Base-by-base conservation (phyloP, 345 rosid genomes). In the Populus simonii region DNA sequence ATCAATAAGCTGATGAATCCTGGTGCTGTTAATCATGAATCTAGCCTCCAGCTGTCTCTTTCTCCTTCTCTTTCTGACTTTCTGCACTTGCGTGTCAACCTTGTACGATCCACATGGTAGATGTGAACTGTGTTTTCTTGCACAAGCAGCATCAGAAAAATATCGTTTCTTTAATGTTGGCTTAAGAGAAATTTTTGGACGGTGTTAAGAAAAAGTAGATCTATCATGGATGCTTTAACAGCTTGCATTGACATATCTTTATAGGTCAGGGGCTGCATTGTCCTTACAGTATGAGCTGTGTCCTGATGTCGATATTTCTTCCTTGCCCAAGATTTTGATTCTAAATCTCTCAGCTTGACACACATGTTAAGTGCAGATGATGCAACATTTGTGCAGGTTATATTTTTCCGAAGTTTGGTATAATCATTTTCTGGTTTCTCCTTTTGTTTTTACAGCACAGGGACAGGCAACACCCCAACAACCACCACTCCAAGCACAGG, bases 301-400 rank as follows among this genome's bases (percentile, higher is more conserved):
- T 65, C 76, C 22, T 61, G 87, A 83, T 63, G 87, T 83, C 71
- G 87, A 84, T 79, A 45, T 83, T 55, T 72, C 77, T 59, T 13
- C 25, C 53, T n/a, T 25, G 6, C 23, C 5, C 25, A 3, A 53
- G 66, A 62, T 43, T 27, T 51, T 66, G 70, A 76, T 74, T 62
- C 72, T 41, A 12, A 7, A 47, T 68, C 35, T 67, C 36, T 15
- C 66, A 57, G 63, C 49, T 73, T 18, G 69, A 68, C 78, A 76
- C 69, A 61, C 71, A 0, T 57, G 27, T 73, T n/a, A 4, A 59
- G 13, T 59, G 65, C 13, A 22, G n/a, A 53, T 53, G 16, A 59
- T 23, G 65, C 63, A 59, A 8, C 63, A 10, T 10, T 10, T 23
- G 29, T 23, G 65, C 65, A 25, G 10, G 20, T 49, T 8, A 31